Percentiles rank a stretch among this genome's conserved stretches.
Evolutionary conservation across 805 yeast genomes (phyloP).

Genomic region (Lipomyces starkeyi): DNA sequence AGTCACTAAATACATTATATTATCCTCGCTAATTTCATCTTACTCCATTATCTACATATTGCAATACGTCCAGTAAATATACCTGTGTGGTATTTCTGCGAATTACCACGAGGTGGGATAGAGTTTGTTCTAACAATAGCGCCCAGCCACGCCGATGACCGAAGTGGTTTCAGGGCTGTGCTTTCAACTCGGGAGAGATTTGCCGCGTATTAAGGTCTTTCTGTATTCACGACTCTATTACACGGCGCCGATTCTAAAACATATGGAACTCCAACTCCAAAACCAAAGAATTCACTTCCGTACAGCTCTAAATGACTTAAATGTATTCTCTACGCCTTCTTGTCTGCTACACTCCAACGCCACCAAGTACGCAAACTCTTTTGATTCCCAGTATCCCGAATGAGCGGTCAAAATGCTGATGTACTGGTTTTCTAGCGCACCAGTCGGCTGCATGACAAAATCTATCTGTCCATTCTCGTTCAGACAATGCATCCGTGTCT

Average conservation of each 20-base stretch:
- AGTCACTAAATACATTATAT: too few relatives aligned
- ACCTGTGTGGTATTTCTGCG: too few relatives aligned
- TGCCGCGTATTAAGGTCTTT: too few relatives aligned
- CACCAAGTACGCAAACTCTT: slow-evolving; percentile 72
- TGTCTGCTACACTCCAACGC: slow-evolving; percentile 47
- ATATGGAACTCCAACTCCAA: neutral
- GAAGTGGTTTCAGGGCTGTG: neutral
- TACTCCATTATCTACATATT: too few relatives aligned
- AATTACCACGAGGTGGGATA: neutral
- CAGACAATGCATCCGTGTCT: slow-evolving; percentile 54
- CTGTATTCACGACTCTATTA: neutral
- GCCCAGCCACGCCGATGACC: neutral
- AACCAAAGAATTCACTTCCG: slow-evolving; percentile 18
- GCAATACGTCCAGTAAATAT: too few relatives aligned
- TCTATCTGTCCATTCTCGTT: slow-evolving; percentile 86
- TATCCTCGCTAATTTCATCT: too few relatives aligned
- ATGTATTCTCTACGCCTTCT: slow-evolving; percentile 42
- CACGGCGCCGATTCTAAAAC: neutral
- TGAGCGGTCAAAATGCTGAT: slow-evolving; percentile 87
- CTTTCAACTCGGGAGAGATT: too few relatives aligned
- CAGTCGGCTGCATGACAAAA: slow-evolving; percentile 65
- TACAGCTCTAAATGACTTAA: slow-evolving; percentile 38
- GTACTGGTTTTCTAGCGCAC: slow-evolving; percentile 76
- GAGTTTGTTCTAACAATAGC: neutral
- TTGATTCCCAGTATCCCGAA: slow-evolving; percentile 85